phyloP scores from a whole-genome alignment of 106 monocot genomes.

The Alisma plantagoaquatica region DNA sequence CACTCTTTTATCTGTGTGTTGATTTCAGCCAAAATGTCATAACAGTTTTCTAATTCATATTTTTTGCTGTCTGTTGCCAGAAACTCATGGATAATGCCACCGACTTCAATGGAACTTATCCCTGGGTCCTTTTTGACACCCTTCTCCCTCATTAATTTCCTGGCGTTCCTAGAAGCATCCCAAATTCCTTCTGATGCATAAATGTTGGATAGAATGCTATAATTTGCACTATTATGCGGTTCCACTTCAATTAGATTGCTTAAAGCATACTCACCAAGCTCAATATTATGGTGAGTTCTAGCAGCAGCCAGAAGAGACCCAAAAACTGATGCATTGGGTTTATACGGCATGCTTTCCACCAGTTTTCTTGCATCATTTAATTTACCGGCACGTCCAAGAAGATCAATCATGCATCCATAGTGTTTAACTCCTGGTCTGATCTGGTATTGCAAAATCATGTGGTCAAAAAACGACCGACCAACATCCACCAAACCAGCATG shows the following conservation, averaged over 20 bases:
- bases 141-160: slow-evolving; percentile 59
- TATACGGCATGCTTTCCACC: slow-evolving; percentile 50
- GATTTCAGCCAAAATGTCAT: slow-evolving; percentile 20
- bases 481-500: slow-evolving; percentile 43
- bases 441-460: slow-evolving; percentile 39
- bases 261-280: slow-evolving; percentile 47
- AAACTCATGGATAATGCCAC: slow-evolving; percentile 7
- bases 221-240: slow-evolving; percentile 72
- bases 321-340: slow-evolving; percentile 65
- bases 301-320: slow-evolving; percentile 64
- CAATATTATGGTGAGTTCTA: slow-evolving; percentile 29
- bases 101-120: slow-evolving; percentile 9
- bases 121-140: slow-evolving; percentile 32
- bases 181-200: slow-evolving; percentile 41
- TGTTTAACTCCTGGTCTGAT: slow-evolving; percentile 31
- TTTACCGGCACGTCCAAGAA: slow-evolving; percentile 68
- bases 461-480: slow-evolving; percentile 41
- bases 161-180: slow-evolving; percentile 39
- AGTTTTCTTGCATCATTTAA: slow-evolving; percentile 44
- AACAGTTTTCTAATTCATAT: background rate
- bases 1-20: too few relatives aligned
- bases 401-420: slow-evolving; percentile 75
- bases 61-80: background rate
- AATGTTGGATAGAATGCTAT: slow-evolving; percentile 65
- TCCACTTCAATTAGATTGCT: slow-evolving; percentile 58